Evolutionary conservation across 2,329 filamentous ascomycete genomes (phyloP).

Genomic region (Chaetomium strumarium): DNA sequence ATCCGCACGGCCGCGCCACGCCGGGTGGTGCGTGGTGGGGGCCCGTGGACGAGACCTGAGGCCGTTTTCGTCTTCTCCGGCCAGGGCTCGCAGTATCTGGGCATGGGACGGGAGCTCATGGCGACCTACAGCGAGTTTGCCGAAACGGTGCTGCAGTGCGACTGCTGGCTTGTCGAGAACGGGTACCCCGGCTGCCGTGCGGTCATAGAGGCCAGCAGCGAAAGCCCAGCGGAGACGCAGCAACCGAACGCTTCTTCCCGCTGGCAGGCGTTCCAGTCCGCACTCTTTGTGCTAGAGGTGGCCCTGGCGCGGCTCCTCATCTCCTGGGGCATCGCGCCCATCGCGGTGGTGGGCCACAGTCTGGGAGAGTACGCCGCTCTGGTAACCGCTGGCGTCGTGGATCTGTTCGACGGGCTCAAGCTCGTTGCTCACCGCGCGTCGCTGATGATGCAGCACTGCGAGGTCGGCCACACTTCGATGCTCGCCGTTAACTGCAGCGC

Average conservation of each 20-base stretch:
- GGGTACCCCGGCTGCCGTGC: too few species aligned
- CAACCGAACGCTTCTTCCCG: too few species aligned
- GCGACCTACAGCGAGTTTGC: background rate
- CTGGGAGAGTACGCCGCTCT: conserved; percentile 1
- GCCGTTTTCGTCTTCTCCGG: background rate
- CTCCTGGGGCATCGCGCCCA: background rate
- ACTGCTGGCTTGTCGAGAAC: too few species aligned
- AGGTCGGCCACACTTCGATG: too few species aligned
- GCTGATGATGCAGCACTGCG: too few species aligned
- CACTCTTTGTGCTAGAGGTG: background rate
- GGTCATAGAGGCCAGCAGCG: too few species aligned
- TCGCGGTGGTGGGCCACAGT: background rate
- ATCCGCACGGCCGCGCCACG: too few species aligned
- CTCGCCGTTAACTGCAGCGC: too few species aligned
- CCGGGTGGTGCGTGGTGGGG: too few species aligned
- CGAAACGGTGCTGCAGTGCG: background rate
- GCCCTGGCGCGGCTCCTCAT: background rate
- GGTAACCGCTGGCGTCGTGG: background rate
- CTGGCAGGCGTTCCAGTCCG: background rate
- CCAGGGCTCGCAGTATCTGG: background rate
- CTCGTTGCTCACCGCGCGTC: background rate
- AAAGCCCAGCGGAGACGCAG: too few species aligned
- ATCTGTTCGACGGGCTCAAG: background rate
- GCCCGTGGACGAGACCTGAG: too few species aligned
- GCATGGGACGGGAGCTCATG: background rate